Evolutionary conservation across 176 grass and related monocot species (phyloP).

Genomic region (Alopecurus myosuroides): DNA sequence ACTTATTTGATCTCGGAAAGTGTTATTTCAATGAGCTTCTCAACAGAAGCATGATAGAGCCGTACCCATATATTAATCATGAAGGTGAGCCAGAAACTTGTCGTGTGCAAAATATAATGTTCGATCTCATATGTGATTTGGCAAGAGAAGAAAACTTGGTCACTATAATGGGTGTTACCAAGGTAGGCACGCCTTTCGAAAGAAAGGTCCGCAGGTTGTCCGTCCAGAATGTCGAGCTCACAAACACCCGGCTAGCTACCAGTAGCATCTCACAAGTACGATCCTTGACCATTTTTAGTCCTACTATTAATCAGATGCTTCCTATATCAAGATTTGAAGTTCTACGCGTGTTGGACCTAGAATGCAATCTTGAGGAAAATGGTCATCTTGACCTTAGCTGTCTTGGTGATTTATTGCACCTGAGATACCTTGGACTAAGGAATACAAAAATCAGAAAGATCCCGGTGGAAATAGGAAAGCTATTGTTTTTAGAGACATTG

Average conservation of each 20-base stretch:
- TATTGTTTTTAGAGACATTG: neutral
- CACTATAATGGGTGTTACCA: neutral
- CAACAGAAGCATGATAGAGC: neutral
- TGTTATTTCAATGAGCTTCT: neutral
- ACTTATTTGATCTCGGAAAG: neutral
- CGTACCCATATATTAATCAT: accelerated
- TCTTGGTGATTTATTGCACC: neutral
- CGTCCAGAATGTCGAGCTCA: neutral
- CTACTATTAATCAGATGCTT: neutral
- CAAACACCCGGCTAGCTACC: neutral
- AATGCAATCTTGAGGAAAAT: neutral
- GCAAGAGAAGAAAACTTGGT: neutral
- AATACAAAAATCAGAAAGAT: neutral
- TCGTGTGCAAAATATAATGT: neutral
- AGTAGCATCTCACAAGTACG: neutral
- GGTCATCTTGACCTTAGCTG: neutral
- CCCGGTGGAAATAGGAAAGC: neutral
- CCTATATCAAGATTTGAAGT: neutral
- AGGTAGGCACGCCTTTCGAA: neutral
- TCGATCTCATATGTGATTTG: neutral
- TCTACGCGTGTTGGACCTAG: neutral
- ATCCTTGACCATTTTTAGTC: neutral
- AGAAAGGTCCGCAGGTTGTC: neutral
- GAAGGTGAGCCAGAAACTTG: neutral
- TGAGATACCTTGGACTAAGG: neutral